These are phyloP conservation scores for Dendrobium huoshanense DNA, from an alignment of 106 monocot genomes.

Conservation along the genomic window DNA sequence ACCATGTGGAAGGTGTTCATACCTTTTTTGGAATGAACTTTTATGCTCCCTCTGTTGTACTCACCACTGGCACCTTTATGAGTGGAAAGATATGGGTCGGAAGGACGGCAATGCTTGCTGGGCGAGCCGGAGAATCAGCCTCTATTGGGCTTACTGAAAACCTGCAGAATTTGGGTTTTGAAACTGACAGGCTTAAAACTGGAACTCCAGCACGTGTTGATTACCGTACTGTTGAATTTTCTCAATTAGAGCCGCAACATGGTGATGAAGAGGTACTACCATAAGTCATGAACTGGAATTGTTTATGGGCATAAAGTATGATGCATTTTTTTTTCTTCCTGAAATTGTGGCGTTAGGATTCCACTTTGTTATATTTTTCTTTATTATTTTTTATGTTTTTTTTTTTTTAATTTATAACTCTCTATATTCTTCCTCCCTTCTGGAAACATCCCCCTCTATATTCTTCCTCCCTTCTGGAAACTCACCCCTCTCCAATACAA, in stretches of 20 bases:
- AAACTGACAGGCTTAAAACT: constrained; percentile 94
- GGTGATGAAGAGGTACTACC: constrained; percentile 90
- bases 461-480: neutral
- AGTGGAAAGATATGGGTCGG: constrained; percentile 99
- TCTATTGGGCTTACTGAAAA: constrained; percentile 90
- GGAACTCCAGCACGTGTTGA: constrained; percentile 97
- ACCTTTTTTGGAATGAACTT: constrained; percentile 96
- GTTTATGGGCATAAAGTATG: neutral
- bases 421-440: neutral
- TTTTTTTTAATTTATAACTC: neutral
- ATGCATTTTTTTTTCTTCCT: neutral
- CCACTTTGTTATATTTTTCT: neutral
- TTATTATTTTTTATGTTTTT: neutral
- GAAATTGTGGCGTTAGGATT: neutral
- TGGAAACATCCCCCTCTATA: neutral
- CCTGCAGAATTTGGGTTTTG: constrained; percentile 83
- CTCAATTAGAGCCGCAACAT: constrained; percentile 79
- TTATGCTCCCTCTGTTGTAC: constrained; percentile 85
- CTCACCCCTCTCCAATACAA: neutral
- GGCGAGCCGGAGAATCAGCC: constrained; percentile 96
- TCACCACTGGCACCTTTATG: constrained; percentile 98
- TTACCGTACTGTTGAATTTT: constrained; percentile 70
- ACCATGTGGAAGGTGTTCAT: constrained; percentile 78
- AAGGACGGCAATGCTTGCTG: constrained; percentile 86
- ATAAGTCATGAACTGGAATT: neutral